phyloP scores from a whole-genome alignment of 2,329 filamentous ascomycete genomes.

The Tolypocladium ophioglossoides region DNA sequence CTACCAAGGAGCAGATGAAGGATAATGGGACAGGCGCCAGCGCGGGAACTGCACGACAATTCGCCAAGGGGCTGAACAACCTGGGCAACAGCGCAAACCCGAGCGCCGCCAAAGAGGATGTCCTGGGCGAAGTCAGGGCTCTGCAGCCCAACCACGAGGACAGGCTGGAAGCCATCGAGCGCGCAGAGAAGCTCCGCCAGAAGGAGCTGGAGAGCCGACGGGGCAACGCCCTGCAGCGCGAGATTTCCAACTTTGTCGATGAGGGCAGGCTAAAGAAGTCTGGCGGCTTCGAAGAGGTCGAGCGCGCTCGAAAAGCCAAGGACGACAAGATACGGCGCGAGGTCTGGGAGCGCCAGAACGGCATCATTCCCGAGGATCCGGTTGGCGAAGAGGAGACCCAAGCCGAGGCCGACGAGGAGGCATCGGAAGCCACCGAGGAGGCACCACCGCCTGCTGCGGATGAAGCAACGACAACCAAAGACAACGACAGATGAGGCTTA shows the following conservation, averaged over 20 bases:
- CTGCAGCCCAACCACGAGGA: slow-evolving; percentile 91
- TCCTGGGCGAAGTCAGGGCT: slow-evolving; percentile 86
- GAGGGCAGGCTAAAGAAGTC: slow-evolving; percentile 93
- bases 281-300: slow-evolving; percentile 88
- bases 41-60: slow-evolving; percentile 40
- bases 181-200: slow-evolving; percentile 85
- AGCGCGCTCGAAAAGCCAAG: slow-evolving; percentile 71
- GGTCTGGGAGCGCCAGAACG: slow-evolving; percentile 59
- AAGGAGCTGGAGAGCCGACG: slow-evolving; percentile 73
- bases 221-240: slow-evolving; percentile 70
- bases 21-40: slow-evolving; percentile 46
- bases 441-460: slow-evolving; percentile 3
- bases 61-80: slow-evolving; percentile 43
- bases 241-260: slow-evolving; percentile 74
- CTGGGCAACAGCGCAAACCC: slow-evolving; percentile 55
- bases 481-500: background rate
- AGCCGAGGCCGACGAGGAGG: slow-evolving; percentile 12
- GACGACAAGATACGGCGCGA: slow-evolving; percentile 81
- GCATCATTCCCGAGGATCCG: slow-evolving; percentile 34
- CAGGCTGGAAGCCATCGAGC: slow-evolving; percentile 87
- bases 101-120: slow-evolving; percentile 74
- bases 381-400: slow-evolving; percentile 25
- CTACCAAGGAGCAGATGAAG: slow-evolving; percentile 95
- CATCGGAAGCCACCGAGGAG: slow-evolving; percentile 11
- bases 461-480: background rate